These are phyloP conservation scores for Guillardia theta DNA, from an alignment of 78 protist species.

Conservation along the genomic window DNA sequence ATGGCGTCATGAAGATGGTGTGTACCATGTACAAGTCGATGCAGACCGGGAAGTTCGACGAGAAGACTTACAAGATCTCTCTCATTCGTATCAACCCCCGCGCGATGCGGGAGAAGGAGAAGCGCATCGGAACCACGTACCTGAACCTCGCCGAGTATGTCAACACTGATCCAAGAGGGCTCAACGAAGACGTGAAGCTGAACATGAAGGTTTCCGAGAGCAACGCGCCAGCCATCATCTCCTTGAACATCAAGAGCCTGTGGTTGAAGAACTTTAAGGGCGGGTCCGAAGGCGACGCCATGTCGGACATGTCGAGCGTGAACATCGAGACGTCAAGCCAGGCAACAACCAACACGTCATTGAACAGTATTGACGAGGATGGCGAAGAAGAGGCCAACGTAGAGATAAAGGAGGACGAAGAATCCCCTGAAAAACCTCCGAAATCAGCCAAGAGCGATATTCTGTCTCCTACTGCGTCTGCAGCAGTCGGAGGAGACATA, in stretches of 20 bases:
- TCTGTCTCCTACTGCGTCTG: neutral
- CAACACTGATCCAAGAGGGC: neutral
- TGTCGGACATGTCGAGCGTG: neutral
- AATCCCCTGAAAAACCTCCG: neutral
- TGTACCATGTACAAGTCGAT: neutral
- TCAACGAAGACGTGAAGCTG: neutral
- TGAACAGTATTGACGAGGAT: neutral
- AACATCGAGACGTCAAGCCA: slow-evolving; percentile 16
- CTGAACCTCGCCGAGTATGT: neutral
- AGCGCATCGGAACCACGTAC: neutral
- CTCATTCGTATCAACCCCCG: slow-evolving; percentile 18
- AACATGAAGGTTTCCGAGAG: neutral
- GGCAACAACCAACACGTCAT: neutral
- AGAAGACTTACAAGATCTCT: slow-evolving; percentile 12
- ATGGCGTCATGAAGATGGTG: neutral
- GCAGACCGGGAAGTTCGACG: neutral
- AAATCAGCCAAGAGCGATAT: neutral
- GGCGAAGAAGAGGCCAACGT: neutral
- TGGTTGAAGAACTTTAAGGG: slow-evolving; percentile 22
- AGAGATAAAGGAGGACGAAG: neutral
- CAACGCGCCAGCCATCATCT: neutral
- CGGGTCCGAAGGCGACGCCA: neutral
- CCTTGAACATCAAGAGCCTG: neutral
- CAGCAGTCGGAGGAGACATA: neutral
- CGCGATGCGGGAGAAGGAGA: neutral